phyloP scores from a whole-genome alignment of 345 rosid genomes.

The Sisymbrium altissimum region DNA sequence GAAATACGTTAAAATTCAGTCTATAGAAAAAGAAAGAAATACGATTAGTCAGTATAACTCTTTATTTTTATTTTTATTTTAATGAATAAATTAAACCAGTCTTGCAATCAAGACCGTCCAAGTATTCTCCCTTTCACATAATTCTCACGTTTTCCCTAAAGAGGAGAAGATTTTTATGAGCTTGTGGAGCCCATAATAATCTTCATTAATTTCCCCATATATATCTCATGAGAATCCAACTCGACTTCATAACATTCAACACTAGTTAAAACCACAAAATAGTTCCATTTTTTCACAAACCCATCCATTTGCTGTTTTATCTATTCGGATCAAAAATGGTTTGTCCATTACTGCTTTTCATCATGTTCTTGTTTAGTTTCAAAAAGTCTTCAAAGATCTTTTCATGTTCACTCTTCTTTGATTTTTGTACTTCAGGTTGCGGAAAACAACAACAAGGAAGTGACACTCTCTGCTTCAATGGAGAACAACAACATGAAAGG shows the following conservation, averaged over 20 bases:
- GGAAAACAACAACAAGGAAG: conserved; percentile 35
- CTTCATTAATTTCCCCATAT: conserved; percentile 25
- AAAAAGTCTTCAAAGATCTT: background rate
- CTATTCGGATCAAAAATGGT: conserved; percentile 21
- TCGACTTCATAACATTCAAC: conserved; percentile 32
- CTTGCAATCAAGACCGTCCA: conserved; percentile 34
- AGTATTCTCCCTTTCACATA: conserved; percentile 19
- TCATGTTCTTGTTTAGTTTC: background rate
- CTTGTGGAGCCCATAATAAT: conserved; percentile 8
- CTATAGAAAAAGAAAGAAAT: background rate
- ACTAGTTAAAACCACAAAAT: background rate
- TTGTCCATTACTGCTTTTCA: conserved; percentile 1
- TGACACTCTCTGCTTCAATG: conserved; percentile 37
- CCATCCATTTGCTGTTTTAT: background rate
- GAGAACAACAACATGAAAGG: conserved; percentile 42
- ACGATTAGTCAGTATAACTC: background rate
- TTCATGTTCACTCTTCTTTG: conserved; percentile 3
- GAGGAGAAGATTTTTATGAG: conserved; percentile 16
- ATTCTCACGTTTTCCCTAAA: background rate
- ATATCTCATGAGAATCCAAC: conserved; percentile 36
- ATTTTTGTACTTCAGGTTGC: conserved; percentile 40
- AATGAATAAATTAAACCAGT: background rate
- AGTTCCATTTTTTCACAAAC: conserved; percentile 2
- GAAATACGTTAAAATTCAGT: conserved; percentile 11
- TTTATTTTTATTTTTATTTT: no score